These are phyloP conservation scores for Ogataea neopini DNA, from an alignment of 805 yeast species.

Conservation along the genomic window DNA sequence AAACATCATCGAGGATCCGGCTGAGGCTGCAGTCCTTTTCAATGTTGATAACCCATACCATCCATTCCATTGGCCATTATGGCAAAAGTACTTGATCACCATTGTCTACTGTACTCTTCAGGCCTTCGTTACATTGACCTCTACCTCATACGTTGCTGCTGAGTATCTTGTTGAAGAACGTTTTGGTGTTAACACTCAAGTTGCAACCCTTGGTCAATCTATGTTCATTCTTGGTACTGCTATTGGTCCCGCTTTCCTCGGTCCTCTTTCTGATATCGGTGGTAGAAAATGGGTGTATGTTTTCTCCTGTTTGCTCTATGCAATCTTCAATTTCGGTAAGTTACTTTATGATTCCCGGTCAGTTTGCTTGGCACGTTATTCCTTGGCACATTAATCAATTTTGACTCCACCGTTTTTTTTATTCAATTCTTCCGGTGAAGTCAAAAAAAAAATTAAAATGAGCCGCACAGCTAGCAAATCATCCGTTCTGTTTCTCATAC, in stretches of 20 bases:
- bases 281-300: constrained; percentile 41
- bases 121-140: constrained; percentile 34
- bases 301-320: constrained; percentile 30
- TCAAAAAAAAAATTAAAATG: neutral
- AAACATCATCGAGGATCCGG: constrained; percentile 29
- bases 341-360: neutral
- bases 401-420: neutral
- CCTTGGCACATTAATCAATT: too few relatives aligned
- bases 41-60: constrained; percentile 33
- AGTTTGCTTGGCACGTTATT: neutral
- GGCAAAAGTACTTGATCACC: constrained; percentile 28
- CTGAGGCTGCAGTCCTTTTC: constrained; percentile 31
- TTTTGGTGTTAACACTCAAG: constrained; percentile 32
- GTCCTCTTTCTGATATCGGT: constrained; percentile 39
- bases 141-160: constrained; percentile 36
- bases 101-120: constrained; percentile 33
- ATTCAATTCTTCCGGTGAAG: neutral
- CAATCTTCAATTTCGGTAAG: constrained; percentile 35
- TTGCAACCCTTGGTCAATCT: constrained; percentile 38
- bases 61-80: constrained; percentile 34
- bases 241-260: constrained; percentile 38
- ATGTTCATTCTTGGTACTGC: constrained; percentile 39
- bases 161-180: constrained; percentile 32
- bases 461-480: neutral
- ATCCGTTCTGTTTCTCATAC: neutral